phyloP scores from a whole-genome alignment of 2,329 filamentous ascomycete species.

The Sarocladium brachiariae region DNA sequence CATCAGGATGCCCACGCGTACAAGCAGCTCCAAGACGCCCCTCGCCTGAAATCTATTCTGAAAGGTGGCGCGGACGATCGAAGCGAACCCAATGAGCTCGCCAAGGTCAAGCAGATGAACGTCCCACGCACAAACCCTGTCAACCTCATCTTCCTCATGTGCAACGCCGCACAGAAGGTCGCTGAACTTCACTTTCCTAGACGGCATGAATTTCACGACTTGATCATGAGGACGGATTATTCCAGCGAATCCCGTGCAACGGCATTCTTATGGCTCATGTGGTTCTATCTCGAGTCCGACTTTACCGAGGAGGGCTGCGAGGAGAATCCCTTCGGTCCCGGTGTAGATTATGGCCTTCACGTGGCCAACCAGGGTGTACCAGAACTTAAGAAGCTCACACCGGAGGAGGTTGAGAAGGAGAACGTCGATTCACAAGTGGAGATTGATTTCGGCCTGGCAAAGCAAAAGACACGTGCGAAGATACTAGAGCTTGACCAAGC shows the following conservation, averaged over 20 bases:
- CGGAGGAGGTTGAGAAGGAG: slow-evolving; percentile 59
- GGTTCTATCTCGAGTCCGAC: slow-evolving; percentile 97
- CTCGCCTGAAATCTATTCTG: slow-evolving; percentile 89
- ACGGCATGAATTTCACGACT: slow-evolving; percentile 85
- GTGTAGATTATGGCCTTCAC: slow-evolving; percentile 57
- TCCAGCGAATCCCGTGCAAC: slow-evolving; percentile 76
- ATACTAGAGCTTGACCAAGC: slow-evolving; percentile 72
- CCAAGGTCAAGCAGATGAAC: slow-evolving; percentile 63
- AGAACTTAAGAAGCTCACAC: slow-evolving; percentile 54
- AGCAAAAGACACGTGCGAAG: slow-evolving; percentile 66
- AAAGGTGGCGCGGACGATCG: slow-evolving; percentile 94
- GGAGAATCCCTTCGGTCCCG: slow-evolving; percentile 81
- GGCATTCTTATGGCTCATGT: slow-evolving; percentile 96
- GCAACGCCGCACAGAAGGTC: slow-evolving; percentile 81
- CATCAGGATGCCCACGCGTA: slow-evolving; percentile 93
- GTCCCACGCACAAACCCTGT: slow-evolving; percentile 86
- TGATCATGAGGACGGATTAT: slow-evolving; percentile 84
- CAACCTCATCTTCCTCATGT: slow-evolving; percentile 92
- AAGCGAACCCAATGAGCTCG: slow-evolving; percentile 72
- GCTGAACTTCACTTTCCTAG: slow-evolving; percentile 87
- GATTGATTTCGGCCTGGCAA: slow-evolving; percentile 62
- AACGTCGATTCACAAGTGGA: slow-evolving; percentile 70
- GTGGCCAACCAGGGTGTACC: slow-evolving; percentile 66
- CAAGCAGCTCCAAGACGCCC: slow-evolving; percentile 96
- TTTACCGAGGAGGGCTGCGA: slow-evolving; percentile 83